phyloP scores from a whole-genome alignment of 495 filamentous ascomycete species.

The Trichoderma asperelloides region DNA sequence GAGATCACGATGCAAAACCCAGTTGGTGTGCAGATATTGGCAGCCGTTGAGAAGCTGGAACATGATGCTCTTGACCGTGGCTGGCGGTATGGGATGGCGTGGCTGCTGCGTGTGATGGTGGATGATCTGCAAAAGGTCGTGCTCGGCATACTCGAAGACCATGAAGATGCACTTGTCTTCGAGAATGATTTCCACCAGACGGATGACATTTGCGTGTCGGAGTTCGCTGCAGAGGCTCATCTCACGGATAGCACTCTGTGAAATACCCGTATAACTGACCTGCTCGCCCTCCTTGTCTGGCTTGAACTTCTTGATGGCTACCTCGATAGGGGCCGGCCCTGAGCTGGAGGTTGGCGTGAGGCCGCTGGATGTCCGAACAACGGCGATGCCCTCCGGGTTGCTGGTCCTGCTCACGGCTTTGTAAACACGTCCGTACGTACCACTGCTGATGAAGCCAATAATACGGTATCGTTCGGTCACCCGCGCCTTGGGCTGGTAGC shows the following conservation, averaged over 20 bases:
- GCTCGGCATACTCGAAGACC: constrained; percentile 98
- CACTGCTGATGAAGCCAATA: constrained; percentile 94
- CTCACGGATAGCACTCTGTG: constrained; percentile 92
- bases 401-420: constrained; percentile 65
- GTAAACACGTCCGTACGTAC: constrained; percentile 98
- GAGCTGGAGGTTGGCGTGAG: not conserved
- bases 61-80: constrained; percentile 82
- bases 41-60: constrained; percentile 92
- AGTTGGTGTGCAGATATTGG: constrained; percentile 91
- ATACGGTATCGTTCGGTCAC: constrained; percentile 90
- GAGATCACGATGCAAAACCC: constrained; percentile 93
- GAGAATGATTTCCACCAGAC: constrained; percentile 88
- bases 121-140: constrained; percentile 94
- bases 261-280: constrained; percentile 92
- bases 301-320: constrained; percentile 99
- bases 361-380: not conserved
- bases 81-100: constrained; percentile 76
- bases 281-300: constrained; percentile 96
- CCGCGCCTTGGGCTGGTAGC: constrained; percentile 77
- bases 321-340: constrained; percentile 52
- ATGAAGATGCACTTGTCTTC: constrained; percentile 99
- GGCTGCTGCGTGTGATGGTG: constrained; percentile 91
- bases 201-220: constrained; percentile 80
- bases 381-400: not conserved
- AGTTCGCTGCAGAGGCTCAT: constrained; percentile 98